phyloP scores from a whole-genome alignment of 495 filamentous ascomycete species.

The Cudoniella acicularis region DNA sequence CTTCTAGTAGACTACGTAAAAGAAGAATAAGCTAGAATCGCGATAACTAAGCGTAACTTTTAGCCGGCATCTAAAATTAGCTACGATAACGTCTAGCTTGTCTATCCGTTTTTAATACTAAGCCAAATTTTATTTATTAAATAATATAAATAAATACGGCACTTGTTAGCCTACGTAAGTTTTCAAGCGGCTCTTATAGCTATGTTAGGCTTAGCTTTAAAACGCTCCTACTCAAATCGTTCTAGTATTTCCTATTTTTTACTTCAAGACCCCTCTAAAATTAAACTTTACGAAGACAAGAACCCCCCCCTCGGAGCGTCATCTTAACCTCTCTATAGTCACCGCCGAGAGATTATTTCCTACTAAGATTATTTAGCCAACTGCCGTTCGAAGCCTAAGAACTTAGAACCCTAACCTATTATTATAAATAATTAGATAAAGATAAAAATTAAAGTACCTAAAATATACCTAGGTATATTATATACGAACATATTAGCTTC shows the following conservation, averaged over 20 bases:
- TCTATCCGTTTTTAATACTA: not conserved
- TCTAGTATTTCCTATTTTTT: slow-evolving; percentile 6
- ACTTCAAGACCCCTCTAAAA: slow-evolving; percentile 5
- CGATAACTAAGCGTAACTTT: not conserved
- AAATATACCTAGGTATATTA: no score
- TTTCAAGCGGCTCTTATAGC: not conserved
- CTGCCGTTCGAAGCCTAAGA: not conserved
- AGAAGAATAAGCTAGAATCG: no score
- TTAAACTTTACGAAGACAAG: slow-evolving; percentile 4
- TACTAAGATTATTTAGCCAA: not conserved
- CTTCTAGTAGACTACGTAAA: no score
- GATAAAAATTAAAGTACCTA: slow-evolving; percentile 2
- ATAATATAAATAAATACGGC: not conserved
- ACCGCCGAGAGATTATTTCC: not conserved
- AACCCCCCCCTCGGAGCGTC: not conserved
- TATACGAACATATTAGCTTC: slow-evolving; percentile 3
- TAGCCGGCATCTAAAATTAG: slow-evolving; percentile 1
- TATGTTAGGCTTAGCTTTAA: not conserved
- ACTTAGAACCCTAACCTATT: not conserved
- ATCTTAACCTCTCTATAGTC: slow-evolving; percentile 3
- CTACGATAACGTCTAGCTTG: not conserved
- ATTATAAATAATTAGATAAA: not conserved
- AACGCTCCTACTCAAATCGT: not conserved
- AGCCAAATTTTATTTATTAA: not conserved
- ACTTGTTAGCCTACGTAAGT: not conserved